Conservation (phyloP, 164 flowering plant species). For the Saururus chinensis region DNA sequence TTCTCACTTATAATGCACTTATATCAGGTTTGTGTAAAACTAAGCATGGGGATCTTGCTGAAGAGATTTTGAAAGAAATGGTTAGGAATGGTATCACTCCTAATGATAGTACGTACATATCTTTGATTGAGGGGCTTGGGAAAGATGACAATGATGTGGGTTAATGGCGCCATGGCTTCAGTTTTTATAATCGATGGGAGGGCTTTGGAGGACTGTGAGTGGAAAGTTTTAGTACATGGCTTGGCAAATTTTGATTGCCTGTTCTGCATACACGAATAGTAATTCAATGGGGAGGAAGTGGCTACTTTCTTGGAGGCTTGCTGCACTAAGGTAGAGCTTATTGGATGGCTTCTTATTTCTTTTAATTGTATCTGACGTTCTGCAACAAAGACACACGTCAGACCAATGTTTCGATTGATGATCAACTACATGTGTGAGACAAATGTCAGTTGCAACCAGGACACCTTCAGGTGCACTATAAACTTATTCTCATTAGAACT, state of each 20-base stretch:
- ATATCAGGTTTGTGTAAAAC: conserved; percentile 65
- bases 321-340: background rate
- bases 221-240: too few relatives aligned
- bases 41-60: conserved; percentile 53
- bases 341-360: background rate
- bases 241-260: too few relatives aligned
- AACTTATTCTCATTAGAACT: background rate
- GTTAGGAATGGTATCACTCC: conserved; percentile 67
- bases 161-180: background rate
- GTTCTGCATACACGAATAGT: too few relatives aligned
- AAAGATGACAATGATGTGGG: conserved; percentile 13
- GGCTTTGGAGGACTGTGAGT: background rate
- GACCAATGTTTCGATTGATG: background rate
- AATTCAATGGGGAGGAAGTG: too few relatives aligned
- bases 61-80: conserved; percentile 72
- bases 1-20: conserved; percentile 80
- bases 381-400: background rate
- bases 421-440: background rate
- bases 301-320: too few relatives aligned
- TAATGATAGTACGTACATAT: conserved; percentile 53
- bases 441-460: background rate
- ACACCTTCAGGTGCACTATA: background rate
- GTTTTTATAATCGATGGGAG: background rate
- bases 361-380: background rate
- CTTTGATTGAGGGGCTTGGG: conserved; percentile 51